Base-by-base conservation (phyloP, 106 monocot species). In the Acorus calamus region DNA sequence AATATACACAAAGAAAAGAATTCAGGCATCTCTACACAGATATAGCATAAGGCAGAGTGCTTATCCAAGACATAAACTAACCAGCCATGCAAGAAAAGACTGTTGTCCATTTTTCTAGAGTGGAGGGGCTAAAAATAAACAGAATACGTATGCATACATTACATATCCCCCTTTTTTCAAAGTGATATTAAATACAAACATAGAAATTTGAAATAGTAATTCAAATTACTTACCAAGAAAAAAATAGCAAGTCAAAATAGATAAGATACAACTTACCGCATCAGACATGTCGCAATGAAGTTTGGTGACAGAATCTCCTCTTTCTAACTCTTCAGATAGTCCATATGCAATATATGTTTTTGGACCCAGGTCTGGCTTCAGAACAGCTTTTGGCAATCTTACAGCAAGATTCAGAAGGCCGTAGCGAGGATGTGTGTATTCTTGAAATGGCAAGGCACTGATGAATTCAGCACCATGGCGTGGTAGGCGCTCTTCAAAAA, bases 241-340 rank as follows among this genome's bases (percentile, higher is more conserved):
- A 28, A 28, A 28, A 28, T 28, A 28, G 28, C 28, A n/a, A 60
- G 58, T 60, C 4, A 10, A 2, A 14, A 3, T 48, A 3, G 8
- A 57, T 8, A 10, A 9, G 6, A 7, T 51, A 64, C 11, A 51
- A 53, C 70, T 45, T 78, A 96, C 94, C 75, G 91, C 90, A 77
- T 96, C 96, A 80, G 90, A 80, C 90, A 96, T 96, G 68, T 96
- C 91, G 57, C 80, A 96, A 56, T 96, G 96, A 73, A 96, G 96
- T 67, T 96, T 96, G 12, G 96, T 96, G 48, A 96, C 87, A 48
- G 96, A 96, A 87, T 96, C 96, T 7, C 96, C 96, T 50, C 84
- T 71, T 13, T 80, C 96, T 8, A 96, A 56, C 67, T 96, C 96
- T 62, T 87, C 68, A 63, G 64, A 28, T 67, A 74, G 66, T 49